phyloP scores from a whole-genome alignment of 2,329 filamentous ascomycete genomes.

The Aspergillus clavatus region DNA sequence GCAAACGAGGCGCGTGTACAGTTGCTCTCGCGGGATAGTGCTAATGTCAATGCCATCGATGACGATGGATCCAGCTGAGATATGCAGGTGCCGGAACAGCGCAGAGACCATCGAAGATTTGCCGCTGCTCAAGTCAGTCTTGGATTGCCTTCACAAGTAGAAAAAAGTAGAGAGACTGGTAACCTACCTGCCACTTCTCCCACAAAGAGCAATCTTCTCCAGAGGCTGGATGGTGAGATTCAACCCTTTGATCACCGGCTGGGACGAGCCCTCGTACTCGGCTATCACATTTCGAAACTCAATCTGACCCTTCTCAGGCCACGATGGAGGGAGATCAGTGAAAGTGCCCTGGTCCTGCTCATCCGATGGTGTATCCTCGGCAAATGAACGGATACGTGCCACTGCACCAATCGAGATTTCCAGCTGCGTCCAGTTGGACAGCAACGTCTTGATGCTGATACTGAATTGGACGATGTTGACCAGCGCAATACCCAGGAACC shows the following conservation, averaged over 20 bases:
- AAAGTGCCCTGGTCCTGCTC: constrained; percentile 3
- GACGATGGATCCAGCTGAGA: too few species aligned
- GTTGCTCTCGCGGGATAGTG: too few species aligned
- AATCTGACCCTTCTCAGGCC: constrained; percentile 1
- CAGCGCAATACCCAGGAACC: constrained; percentile 44
- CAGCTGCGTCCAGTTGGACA: constrained; percentile 47
- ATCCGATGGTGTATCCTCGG: constrained; percentile 4
- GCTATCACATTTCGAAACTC: neutral
- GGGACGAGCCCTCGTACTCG: too few species aligned
- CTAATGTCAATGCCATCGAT: too few species aligned
- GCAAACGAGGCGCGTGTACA: too few species aligned
- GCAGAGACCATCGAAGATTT: constrained; percentile 16
- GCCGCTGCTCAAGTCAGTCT: too few species aligned
- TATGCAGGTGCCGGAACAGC: too few species aligned
- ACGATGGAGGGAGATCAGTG: neutral
- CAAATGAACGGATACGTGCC: constrained; percentile 12
- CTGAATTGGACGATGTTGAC: constrained; percentile 45
- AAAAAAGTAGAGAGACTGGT: too few species aligned
- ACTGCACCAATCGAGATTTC: constrained; percentile 50
- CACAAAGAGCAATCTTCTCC: constrained; percentile 24
- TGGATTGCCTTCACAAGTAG: too few species aligned
- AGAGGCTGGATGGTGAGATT: constrained; percentile 10
- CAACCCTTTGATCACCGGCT: too few species aligned
- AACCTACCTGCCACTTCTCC: constrained; percentile 6
- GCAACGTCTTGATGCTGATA: constrained; percentile 38